Conservation (phyloP, 805 yeast species). For the Hanseniaspora hatyaiensis region DNA sequence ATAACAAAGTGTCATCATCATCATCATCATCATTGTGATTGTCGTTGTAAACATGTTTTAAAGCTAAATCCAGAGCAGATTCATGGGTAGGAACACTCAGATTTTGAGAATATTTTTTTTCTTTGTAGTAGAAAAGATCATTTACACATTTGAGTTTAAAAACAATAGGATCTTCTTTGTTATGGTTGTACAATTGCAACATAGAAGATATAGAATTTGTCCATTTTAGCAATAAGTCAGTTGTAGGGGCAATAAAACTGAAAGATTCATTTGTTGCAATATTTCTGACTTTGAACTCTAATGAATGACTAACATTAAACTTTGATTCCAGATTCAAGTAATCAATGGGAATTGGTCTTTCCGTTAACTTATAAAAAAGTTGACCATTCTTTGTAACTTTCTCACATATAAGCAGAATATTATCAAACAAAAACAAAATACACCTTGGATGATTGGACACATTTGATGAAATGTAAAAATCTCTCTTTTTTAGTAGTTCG, state of each 20-base stretch:
- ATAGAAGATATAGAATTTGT: conserved; percentile 39
- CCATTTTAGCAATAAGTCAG: conserved; percentile 50
- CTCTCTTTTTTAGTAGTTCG: conserved; percentile 48
- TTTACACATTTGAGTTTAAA: conserved; percentile 43
- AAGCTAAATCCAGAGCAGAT: conserved; percentile 40
- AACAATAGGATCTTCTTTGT: conserved; percentile 38
- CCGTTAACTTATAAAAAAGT: conserved; percentile 35
- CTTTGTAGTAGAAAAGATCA: conserved; percentile 58
- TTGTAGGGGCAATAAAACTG: conserved; percentile 39
- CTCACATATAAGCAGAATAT: conserved; percentile 56
- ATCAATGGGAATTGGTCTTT: conserved; percentile 51
- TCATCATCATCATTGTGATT: conserved; percentile 24
- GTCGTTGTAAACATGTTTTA: conserved; percentile 19
- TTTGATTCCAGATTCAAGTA: conserved; percentile 43
- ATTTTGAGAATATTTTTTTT: conserved; percentile 37
- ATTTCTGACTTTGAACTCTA: conserved; percentile 41
- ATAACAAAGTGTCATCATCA: neutral
- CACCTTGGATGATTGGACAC: conserved; percentile 25
- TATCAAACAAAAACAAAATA: conserved; percentile 54
- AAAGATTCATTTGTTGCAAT: conserved; percentile 47
- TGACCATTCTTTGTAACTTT: conserved; percentile 34
- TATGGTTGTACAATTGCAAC: conserved; percentile 32
- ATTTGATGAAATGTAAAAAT: conserved; percentile 45
- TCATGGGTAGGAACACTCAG: conserved; percentile 42
- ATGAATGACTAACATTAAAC: conserved; percentile 20